These are phyloP conservation scores for Zymoseptoria ardabiliae DNA, from an alignment of 2,329 filamentous ascomycete genomes.

Conservation along the genomic window DNA sequence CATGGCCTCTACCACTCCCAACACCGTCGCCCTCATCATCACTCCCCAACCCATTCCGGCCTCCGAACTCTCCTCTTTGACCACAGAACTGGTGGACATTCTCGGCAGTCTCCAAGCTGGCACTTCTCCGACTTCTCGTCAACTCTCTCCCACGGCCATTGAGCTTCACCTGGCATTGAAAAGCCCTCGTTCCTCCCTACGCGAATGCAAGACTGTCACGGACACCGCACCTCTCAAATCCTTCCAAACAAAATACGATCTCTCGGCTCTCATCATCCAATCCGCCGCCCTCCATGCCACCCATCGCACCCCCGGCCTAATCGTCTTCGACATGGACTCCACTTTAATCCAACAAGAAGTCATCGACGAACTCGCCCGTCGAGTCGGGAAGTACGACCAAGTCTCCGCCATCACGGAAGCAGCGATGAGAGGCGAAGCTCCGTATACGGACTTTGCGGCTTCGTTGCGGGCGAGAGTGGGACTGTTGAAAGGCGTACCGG, in stretches of 20 bases:
- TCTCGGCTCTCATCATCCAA: slow-evolving; percentile 17
- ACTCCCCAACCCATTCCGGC: neutral
- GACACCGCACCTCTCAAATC: slow-evolving; percentile 2
- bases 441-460: slow-evolving; percentile 69
- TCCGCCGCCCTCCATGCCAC: slow-evolving; percentile 14
- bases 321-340: slow-evolving; percentile 98
- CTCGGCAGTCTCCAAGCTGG: neutral
- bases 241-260: slow-evolving; percentile 4
- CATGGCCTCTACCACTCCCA: neutral
- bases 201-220: slow-evolving; percentile 12
- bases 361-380: slow-evolving; percentile 86
- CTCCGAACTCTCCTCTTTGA: neutral
- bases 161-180: neutral
- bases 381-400: slow-evolving; percentile 58
- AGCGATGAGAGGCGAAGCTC: slow-evolving; percentile 81
- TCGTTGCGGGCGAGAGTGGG: slow-evolving; percentile 74
- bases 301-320: slow-evolving; percentile 50
- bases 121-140: no score
- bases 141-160: neutral
- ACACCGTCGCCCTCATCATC: neutral
- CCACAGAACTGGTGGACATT: neutral
- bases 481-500: slow-evolving; percentile 72
- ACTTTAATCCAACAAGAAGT: slow-evolving; percentile 96
- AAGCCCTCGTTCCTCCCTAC: neutral
- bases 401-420: slow-evolving; percentile 85